phyloP scores from a whole-genome alignment of 345 rosid genomes.

The Limnanthes douglasii region DNA sequence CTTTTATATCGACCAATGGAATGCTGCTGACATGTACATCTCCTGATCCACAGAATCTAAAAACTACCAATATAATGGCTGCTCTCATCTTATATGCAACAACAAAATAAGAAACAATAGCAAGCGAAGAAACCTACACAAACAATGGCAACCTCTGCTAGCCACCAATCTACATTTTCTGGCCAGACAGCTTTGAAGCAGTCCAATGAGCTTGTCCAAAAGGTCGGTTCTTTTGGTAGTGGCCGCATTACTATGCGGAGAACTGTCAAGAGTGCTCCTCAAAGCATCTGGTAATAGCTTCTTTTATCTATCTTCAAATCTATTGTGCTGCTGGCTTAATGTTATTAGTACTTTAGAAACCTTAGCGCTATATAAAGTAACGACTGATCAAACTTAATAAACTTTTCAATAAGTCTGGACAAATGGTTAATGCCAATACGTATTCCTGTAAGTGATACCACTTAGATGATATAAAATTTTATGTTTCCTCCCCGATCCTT shows the following conservation, averaged over 20 bases:
- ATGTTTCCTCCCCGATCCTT: too few relatives aligned
- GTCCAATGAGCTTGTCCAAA: conserved; percentile 56
- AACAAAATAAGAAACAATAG: background rate
- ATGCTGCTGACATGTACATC: conserved; percentile 20
- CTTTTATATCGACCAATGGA: conserved; percentile 17
- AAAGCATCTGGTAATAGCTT: conserved; percentile 91
- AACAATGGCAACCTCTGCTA: conserved; percentile 64
- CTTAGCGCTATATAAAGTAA: too few relatives aligned
- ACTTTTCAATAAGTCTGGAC: too few relatives aligned
- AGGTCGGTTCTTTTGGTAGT: conserved; percentile 42
- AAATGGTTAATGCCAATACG: too few relatives aligned
- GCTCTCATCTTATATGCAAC: background rate
- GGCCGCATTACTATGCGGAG: conserved; percentile 78
- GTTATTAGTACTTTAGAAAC: too few relatives aligned
- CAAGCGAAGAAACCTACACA: background rate
- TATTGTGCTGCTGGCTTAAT: too few relatives aligned
- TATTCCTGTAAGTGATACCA: too few relatives aligned
- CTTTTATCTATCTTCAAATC: too few relatives aligned
- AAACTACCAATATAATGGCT: conserved; percentile 16
- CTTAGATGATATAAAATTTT: too few relatives aligned
- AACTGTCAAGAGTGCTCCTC: conserved; percentile 64
- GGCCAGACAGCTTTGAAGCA: conserved; percentile 63
- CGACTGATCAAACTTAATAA: too few relatives aligned
- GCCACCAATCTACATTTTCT: conserved; percentile 72
- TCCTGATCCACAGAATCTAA: conserved; percentile 26